phyloP scores from a whole-genome alignment of 805 yeast species.

The Alloascoidea africana region DNA sequence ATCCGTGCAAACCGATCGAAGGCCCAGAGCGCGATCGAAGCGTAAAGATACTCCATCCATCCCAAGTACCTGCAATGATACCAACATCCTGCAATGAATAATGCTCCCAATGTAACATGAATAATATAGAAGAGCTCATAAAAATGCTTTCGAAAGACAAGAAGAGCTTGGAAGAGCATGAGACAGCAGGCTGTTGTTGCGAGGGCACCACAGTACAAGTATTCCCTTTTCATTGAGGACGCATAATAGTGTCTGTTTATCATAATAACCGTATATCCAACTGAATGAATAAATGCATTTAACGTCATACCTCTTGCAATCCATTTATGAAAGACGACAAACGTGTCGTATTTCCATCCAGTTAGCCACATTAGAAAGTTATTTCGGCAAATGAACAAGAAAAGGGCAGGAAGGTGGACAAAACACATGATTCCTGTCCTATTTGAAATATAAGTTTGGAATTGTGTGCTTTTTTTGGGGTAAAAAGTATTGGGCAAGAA shows the following conservation, averaged over 20 bases:
- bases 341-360: slow-evolving; percentile 47
- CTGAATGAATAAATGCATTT: slow-evolving; percentile 37
- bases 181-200: slow-evolving; percentile 18
- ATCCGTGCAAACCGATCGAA: slow-evolving; percentile 48
- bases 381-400: slow-evolving; percentile 59
- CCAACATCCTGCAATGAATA: slow-evolving; percentile 41
- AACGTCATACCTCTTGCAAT: slow-evolving; percentile 32
- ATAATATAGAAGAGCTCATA: slow-evolving; percentile 49
- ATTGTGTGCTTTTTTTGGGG: slow-evolving; percentile 10
- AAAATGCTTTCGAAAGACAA: slow-evolving; percentile 30
- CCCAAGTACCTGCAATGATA: slow-evolving; percentile 35
- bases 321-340: slow-evolving; percentile 53
- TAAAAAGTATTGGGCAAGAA: slow-evolving; percentile 17
- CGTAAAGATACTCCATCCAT: slow-evolving; percentile 35
- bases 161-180: slow-evolving; percentile 32
- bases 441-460: slow-evolving; percentile 18
- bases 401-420: slow-evolving; percentile 31
- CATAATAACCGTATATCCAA: slow-evolving; percentile 36
- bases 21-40: slow-evolving; percentile 52
- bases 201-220: slow-evolving; percentile 24
- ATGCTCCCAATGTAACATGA: slow-evolving; percentile 40
- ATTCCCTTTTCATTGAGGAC: slow-evolving; percentile 4
- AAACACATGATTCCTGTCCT: slow-evolving; percentile 16
- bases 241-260: slow-evolving; percentile 24
- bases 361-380: slow-evolving; percentile 47